Evolutionary conservation across 1,284 basidiomycete species (phyloP), one percentile per base, ranked within the genome.

Genomic region (Wallemia mellicola): DNA sequence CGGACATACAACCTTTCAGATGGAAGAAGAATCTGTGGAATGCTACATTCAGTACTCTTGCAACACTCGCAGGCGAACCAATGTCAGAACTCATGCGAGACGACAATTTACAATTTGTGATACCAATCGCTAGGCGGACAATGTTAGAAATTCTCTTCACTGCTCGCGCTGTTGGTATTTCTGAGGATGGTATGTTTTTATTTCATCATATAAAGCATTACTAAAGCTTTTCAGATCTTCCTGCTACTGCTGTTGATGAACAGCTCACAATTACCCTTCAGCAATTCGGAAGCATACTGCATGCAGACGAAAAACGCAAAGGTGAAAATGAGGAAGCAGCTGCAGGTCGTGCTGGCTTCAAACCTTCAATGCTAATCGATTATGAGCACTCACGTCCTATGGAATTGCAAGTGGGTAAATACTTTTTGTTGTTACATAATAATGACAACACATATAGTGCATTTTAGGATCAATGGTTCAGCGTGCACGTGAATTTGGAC

Each of bases 361-460:
- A 48, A 61, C 71, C 72, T 7, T 70, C 68, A 59, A 73, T 73
- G 72, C 63, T 72, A 25, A 62, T 71, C 17, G 72, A 73, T 61
- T 73, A 71, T 71, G 66, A 69, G 55, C 64, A 64, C 0, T 65
- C 64, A 1, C 61, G 67, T 5, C 67, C 67, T 9, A 68, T 73
- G 66, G 72, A 73, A 62, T 63, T 73, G 1, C 71, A 73, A 60
- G 71, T 71, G 1, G 5, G 38, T 48, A 5, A 19, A 32, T 19
- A 32, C 19, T 19, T 32, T 32, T 7, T 9, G 7, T 32, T 9
- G 7, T 19, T 32, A 9, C 30, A 9, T 19, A 9, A 69, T 68
- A n/a, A n/a, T n/a, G n/a, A n/a, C 30, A 7, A 32, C 30, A 48
- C 5, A 48, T 22, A 22, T 22, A 48, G 38, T 48, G 38, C 38